These are phyloP conservation scores for Exophiala lecanii-corni DNA, from an alignment of 2,329 filamentous ascomycete genomes.

Conservation along the genomic window DNA sequence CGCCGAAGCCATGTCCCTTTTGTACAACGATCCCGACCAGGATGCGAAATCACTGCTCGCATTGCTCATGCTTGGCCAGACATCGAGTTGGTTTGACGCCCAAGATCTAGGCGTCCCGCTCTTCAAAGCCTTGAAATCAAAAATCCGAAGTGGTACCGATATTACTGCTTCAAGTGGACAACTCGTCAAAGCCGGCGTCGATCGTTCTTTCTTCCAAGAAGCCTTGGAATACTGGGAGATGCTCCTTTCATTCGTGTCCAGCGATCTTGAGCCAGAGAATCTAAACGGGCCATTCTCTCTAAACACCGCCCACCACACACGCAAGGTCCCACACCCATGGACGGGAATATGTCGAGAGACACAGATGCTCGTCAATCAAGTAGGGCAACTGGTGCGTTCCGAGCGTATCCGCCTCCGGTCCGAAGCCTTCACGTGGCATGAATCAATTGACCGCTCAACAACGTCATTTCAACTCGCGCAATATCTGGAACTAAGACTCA, in stretches of 20 bases:
- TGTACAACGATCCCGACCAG: conserved; percentile 30
- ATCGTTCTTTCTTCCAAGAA: conserved; percentile 51
- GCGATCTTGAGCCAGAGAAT: conserved; percentile 22
- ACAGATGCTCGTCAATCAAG: conserved; percentile 43
- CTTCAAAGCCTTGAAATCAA: conserved; percentile 43
- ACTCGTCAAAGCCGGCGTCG: not conserved
- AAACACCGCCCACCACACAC: conserved; percentile 33
- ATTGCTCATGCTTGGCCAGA: conserved; percentile 55
- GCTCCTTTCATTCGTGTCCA: conserved; percentile 50
- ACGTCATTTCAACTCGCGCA: conserved; percentile 36
- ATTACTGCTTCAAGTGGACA: conserved; percentile 21
- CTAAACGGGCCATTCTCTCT: conserved; percentile 19
- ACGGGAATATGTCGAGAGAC: conserved; percentile 44
- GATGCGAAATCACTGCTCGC: conserved; percentile 51
- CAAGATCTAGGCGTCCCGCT: conserved; percentile 52
- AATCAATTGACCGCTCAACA: conserved; percentile 43
- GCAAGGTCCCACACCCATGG: conserved; percentile 44
- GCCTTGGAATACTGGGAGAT: conserved; percentile 57
- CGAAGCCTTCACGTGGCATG: conserved; percentile 43
- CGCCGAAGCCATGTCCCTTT: conserved; percentile 38
- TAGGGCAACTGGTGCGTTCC: conserved; percentile 39
- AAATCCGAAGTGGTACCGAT: conserved; percentile 3
- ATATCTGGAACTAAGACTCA: conserved; percentile 6
- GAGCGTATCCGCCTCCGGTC: conserved; percentile 32
- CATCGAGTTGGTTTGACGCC: conserved; percentile 57